Evolutionary conservation across 1,284 basidiomycete genomes (phyloP), one percentile per base, ranked within the genome.

Genomic region (Ceratobasidium sp.): DNA sequence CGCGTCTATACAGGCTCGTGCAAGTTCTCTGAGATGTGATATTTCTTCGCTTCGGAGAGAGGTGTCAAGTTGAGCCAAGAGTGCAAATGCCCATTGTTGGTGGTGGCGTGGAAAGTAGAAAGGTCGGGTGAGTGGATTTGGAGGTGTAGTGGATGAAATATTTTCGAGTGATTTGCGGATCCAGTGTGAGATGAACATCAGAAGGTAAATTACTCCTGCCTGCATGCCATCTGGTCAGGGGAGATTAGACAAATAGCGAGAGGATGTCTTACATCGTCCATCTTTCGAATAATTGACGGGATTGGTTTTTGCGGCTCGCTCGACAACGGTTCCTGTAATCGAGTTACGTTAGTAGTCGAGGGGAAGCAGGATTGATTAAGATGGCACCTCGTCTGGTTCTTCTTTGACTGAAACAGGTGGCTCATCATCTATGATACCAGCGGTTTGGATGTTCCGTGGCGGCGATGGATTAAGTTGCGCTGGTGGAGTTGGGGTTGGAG

Each of bases 171-270:
- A 72, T n/a, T 52, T 59, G 41, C 69, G 58, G 28, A 75, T 60
- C 74, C 74, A 75, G 48, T 73, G 60, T 12, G 55, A 45, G 36
- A 72, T 72, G 48, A 72, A 73, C 72, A 73, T 75, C 3, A 75
- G 57, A 1, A 75, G 46, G n/a, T 73, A 69, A 23, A 73, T 52
- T 0, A 61, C 45, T 10, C 60, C 52, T 8, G 53, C 52, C 74
- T 75, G 52, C 50, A n/a, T n/a, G n/a, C n/a, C n/a, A n/a, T n/a
- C 36, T 39, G 36, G 6, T 21, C n/a, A 30, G n/a, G 43, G 28
- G 18, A 14, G 10, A 21, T 52, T 59, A 28, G 36, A n/a, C 45
- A 34, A n/a, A 39, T 36, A 30, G n/a, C 14, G 12, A 6, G 69
- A 26, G 18, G n/a, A 14, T 14, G 21, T 52, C 72, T 48, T 60